Percentiles rank a stretch among this genome's conserved stretches.
These are phyloP conservation scores for Colletotrichum tanaceti DNA, from an alignment of 2,329 filamentous ascomycete genomes.

Conservation along the genomic window DNA sequence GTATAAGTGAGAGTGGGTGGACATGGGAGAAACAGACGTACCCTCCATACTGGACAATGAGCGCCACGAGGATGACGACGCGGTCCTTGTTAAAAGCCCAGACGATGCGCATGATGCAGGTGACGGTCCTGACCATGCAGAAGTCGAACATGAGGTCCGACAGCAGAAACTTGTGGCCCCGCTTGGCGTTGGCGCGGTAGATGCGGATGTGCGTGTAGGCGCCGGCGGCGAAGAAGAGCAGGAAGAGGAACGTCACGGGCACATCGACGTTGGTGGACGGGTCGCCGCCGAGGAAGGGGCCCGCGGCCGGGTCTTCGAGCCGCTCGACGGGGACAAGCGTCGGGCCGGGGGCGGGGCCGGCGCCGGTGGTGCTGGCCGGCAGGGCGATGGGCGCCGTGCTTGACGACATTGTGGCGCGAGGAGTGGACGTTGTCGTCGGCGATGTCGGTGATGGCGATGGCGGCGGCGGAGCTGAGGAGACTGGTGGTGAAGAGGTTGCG, in stretches of 20 bases:
- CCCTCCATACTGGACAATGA: constrained; percentile 53
- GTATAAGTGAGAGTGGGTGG: too few relatives aligned
- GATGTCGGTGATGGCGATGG: background rate
- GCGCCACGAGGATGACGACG: constrained; percentile 49
- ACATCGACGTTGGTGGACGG: constrained; percentile 42
- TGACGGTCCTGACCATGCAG: constrained; percentile 50
- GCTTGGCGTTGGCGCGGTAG: constrained; percentile 47
- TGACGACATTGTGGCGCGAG: background rate
- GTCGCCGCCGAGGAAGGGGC: constrained; percentile 29
- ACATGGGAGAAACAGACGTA: constrained; percentile 40
- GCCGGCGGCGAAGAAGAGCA: constrained; percentile 45
- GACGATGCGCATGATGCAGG: constrained; percentile 51
- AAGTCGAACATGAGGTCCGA: constrained; percentile 54
- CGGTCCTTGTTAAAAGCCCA: constrained; percentile 48
- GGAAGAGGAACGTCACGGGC: constrained; percentile 44
- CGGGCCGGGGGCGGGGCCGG: background rate
- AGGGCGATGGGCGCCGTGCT: constrained; percentile 11
- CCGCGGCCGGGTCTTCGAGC: constrained; percentile 30
- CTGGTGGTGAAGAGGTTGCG: background rate
- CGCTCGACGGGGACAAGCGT: constrained; percentile 2
- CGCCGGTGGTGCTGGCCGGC: constrained; percentile 23
- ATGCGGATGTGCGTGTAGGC: constrained; percentile 45
- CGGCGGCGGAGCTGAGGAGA: constrained; percentile 4
- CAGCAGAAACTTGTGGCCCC: constrained; percentile 54
- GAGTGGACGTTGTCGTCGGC: background rate